These are phyloP conservation scores for Elsinoe ampelina DNA, from an alignment of 2,329 filamentous ascomycete genomes.

Conservation along the genomic window DNA sequence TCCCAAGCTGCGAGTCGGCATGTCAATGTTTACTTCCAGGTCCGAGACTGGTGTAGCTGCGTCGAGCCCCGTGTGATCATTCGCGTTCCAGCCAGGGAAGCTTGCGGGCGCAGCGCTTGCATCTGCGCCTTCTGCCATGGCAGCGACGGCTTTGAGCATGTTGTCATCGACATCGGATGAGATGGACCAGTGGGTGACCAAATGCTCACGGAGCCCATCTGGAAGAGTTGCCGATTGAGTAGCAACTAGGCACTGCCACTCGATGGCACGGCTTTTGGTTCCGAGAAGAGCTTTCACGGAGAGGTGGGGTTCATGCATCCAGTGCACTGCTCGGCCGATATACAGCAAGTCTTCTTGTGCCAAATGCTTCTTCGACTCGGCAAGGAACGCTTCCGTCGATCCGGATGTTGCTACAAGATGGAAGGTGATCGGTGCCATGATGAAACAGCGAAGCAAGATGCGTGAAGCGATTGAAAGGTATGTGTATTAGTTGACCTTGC, in stretches of 20 bases:
- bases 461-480: no score
- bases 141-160: conserved; percentile 8
- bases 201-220: not conserved
- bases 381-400: not conserved
- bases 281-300: not conserved
- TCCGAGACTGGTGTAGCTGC: conserved; percentile 16
- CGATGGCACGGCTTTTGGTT: not conserved
- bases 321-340: conserved; percentile 19
- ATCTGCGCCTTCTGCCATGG: not conserved
- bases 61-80: conserved; percentile 18
- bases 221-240: not conserved
- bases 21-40: conserved; percentile 18
- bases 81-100: conserved; percentile 18
- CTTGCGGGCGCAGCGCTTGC: conserved; percentile 6
- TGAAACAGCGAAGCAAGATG: no score
- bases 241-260: not conserved
- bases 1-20: conserved; percentile 16
- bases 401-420: conserved; percentile 13
- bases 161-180: conserved; percentile 15
- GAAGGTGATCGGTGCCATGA: conserved; percentile 21
- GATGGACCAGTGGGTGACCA: conserved; percentile 17
- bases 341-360: conserved; percentile 15
- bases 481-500: no score
- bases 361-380: not conserved
- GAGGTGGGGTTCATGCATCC: conserved; percentile 19